Base-by-base conservation (phyloP, 2,329 filamentous ascomycete species). In the Thielaviopsis musarum region DNA sequence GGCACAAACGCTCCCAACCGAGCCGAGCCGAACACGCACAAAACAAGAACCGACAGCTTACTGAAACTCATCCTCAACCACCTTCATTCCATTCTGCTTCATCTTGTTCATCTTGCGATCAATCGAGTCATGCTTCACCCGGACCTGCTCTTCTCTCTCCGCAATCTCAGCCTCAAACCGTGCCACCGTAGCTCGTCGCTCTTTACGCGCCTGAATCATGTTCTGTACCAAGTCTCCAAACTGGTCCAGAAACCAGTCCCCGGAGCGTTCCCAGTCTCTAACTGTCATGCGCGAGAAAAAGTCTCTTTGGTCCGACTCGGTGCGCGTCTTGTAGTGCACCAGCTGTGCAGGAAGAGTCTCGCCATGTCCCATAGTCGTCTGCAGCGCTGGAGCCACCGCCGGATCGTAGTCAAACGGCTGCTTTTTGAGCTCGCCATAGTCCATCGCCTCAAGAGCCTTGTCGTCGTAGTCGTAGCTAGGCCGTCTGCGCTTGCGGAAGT, bases 331-430 rank as follows among this genome's bases (percentile, higher is more conserved):
- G 66, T 74, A 78, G 64, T 80, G 74, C 51, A 73, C 68, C 13
- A 83, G 70, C 62, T 76, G 77, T 10, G 75, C 71, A 7, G 73
- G 69, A 5, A 81, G 66, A 28, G 73, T 73, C 41, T 71, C 71
- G 19, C 71, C 72, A 60, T 69, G 66, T 62, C 64, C 67, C 62
- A 66, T 70, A 62, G 64, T 70, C 59, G 65, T 69, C 63, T 62
- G 69, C n/a, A 59, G 54, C 30, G 59, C 55, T 67, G 67, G 68
- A 58, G 62, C 62, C 22, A 74, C 73, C 54, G 77, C 71, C 2
- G 79, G 79, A 63, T 82, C 79, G 61, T 75, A 75, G 65, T 83
- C 80, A 63, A 83, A 83, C 0, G 74, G 71, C 64, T 83, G 76
- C 2, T 70, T 68, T 57, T 70, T 73, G 13, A 83, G 70, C 30